These are phyloP conservation scores for Lentinula boryana DNA, from an alignment of 768 basidiomycete genomes.

Conservation along the genomic window DNA sequence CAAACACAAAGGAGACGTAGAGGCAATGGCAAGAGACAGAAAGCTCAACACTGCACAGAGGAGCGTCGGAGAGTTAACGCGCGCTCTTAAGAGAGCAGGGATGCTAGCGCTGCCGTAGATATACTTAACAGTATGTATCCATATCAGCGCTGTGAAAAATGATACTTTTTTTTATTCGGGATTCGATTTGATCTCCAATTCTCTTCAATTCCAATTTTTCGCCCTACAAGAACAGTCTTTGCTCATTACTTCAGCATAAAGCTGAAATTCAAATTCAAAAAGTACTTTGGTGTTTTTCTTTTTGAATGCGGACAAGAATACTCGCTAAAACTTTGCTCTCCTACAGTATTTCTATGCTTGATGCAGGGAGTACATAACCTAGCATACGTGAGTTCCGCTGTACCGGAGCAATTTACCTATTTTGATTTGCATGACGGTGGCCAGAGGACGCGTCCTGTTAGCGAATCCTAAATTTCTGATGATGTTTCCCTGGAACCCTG, in stretches of 20 bases:
- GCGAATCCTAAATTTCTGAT: neutral
- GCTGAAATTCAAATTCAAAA: too few species aligned
- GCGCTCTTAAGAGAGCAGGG: conserved; percentile 55
- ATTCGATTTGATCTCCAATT: too few species aligned
- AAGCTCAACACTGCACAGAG: conserved; percentile 79
- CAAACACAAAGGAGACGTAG: conserved; percentile 66
- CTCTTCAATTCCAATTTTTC: too few species aligned
- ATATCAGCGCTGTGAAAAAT: neutral
- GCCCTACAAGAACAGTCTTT: too few species aligned
- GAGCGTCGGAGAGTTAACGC: conserved; percentile 71
- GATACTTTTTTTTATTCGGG: neutral
- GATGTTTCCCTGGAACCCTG: neutral
- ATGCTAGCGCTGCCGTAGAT: conserved; percentile 12
- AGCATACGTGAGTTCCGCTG: too few species aligned
- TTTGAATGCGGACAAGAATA: too few species aligned
- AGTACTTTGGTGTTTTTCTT: too few species aligned
- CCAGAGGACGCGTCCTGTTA: neutral
- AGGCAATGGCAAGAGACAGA: conserved; percentile 74
- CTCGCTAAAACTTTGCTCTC: too few species aligned
- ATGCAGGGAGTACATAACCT: too few species aligned
- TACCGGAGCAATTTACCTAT: neutral
- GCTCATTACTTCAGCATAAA: too few species aligned
- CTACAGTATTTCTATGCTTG: too few species aligned
- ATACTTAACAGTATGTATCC: neutral
- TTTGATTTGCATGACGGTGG: neutral